phyloP scores from a whole-genome alignment of 2,329 filamentous ascomycete genomes.

The Aspergillus uvarum region DNA sequence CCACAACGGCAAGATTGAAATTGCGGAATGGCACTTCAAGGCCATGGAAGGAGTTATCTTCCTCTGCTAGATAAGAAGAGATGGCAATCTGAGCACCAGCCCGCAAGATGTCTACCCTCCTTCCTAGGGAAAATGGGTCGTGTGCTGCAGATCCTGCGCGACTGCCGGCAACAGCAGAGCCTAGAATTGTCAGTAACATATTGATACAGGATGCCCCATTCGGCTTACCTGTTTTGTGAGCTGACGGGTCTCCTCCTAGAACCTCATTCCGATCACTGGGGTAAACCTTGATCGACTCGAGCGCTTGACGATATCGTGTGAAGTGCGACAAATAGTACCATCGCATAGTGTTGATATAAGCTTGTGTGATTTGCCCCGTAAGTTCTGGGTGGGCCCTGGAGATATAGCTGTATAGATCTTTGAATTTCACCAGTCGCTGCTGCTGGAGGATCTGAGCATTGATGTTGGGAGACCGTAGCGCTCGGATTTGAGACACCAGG shows the following conservation, averaged over 20 bases:
- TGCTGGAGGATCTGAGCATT: conserved; percentile 97
- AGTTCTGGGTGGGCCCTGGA: conserved; percentile 78
- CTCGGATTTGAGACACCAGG: conserved; percentile 90
- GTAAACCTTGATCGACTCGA: conserved; percentile 83
- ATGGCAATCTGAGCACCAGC: conserved; percentile 72
- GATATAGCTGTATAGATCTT: conserved; percentile 83
- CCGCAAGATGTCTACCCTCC: conserved; percentile 78
- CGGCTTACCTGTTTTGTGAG: conserved; percentile 56
- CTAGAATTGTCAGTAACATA: conserved; percentile 20
- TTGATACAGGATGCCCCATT: neutral
- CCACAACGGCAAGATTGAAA: conserved; percentile 89
- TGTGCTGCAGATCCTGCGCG: conserved; percentile 53
- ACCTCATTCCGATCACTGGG: conserved; percentile 78
- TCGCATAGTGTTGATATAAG: conserved; percentile 97
- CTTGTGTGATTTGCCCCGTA: conserved; percentile 84
- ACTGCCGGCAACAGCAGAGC: conserved; percentile 39
- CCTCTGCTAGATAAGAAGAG: conserved; percentile 85
- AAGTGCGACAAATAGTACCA: conserved; percentile 98
- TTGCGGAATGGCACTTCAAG: conserved; percentile 89
- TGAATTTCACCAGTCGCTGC: conserved; percentile 83
- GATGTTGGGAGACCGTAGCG: conserved; percentile 88
- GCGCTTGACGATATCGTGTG: conserved; percentile 76
- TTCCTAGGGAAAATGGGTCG: conserved; percentile 85
- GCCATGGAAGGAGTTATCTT: conserved; percentile 81
- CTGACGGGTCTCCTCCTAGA: conserved; percentile 73